Evolutionary conservation across 2,329 filamentous ascomycete species (phyloP), one percentile per base, ranked within the genome.

Genomic region (Acephala macrosclerotiorum): DNA sequence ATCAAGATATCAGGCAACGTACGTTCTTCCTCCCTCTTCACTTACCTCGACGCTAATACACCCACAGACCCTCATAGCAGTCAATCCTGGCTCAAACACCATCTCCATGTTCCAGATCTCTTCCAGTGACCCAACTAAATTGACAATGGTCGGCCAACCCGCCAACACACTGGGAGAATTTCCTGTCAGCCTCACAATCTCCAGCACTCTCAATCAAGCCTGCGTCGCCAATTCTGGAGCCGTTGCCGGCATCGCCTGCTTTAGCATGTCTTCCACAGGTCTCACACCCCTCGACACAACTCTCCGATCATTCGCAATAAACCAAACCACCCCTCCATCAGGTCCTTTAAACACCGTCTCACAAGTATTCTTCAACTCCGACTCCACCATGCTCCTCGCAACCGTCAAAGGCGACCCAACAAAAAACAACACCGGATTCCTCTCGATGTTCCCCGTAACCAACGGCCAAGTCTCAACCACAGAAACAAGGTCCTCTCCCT

Each of bases 331-430:
- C 0, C 88, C 88, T 0, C 87, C 88, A 0, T 74, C 78, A 0
- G 88, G 87, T 0, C 87, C 87, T 0, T 75, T 78, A 1, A 88
- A 88, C 74, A 88, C 85, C 0, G 80, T 89, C 2, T 88, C 87
- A 0, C 86, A 90, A 8, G 79, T 83, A 0, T 85, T 89, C 73
- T 90, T 89, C 77, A 86, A 84, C 0, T 75, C 75, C 0, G 86
- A 90, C 60, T 81, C 86, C 67, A 77, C 74, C 0, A 80, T 76
- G 1, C 77, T 91, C 0, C 81, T 85, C 59, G 80, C 84, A 0
- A 87, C 84, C 0, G 86, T 90, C 47, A 91, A 91, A 75, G 88
- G 88, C 1, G 80, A 89, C 62, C 84, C 84, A 0, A 70, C 78
- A 0, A 76, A 75, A 4, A 87, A 87, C 73, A 87, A 84, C 60